Conservation (phyloP, 2,329 filamentous ascomycete species). For the Colletotrichum salicis region DNA sequence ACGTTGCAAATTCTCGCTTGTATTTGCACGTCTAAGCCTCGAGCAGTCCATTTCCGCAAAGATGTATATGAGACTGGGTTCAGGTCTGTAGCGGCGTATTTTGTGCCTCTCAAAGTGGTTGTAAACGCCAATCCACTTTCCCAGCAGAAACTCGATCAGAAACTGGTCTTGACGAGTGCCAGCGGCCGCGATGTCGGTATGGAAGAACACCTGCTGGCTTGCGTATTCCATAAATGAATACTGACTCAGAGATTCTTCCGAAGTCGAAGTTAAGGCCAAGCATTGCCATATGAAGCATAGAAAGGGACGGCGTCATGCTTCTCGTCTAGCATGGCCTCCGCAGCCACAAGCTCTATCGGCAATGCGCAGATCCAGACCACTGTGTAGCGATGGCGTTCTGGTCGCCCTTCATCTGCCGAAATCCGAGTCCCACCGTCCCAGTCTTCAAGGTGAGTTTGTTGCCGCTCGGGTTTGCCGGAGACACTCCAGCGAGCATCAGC, state of each 20-base stretch:
- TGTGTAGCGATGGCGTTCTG: conserved; percentile 23
- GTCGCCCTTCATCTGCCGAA: fast-evolving
- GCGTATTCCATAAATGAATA: conserved; percentile 60
- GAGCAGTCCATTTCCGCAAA: conserved; percentile 43
- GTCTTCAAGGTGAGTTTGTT: background rate
- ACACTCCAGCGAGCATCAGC: too few species aligned
- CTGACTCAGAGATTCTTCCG: conserved; percentile 37
- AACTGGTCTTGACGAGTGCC: conserved; percentile 43
- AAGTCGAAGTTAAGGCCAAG: background rate
- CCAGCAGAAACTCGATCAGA: conserved; percentile 42
- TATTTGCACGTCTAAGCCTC: conserved; percentile 43
- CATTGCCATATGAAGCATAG: fast-evolving
- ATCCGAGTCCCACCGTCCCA: background rate
- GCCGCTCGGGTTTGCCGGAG: background rate
- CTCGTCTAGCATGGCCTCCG: conserved; percentile 37
- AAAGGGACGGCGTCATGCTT: background rate
- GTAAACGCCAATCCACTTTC: conserved; percentile 43
- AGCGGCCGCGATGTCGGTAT: conserved; percentile 50
- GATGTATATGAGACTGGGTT: conserved; percentile 47
- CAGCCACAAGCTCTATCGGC: conserved; percentile 32
- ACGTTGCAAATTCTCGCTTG: conserved; percentile 30
- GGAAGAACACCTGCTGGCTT: conserved; percentile 49
- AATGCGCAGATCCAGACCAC: conserved; percentile 39
- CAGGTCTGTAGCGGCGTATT: conserved; percentile 39
- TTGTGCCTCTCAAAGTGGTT: conserved; percentile 45